These are phyloP conservation scores for Heliocybe sulcata DNA, from an alignment of 1,284 basidiomycete genomes.

Conservation along the genomic window DNA sequence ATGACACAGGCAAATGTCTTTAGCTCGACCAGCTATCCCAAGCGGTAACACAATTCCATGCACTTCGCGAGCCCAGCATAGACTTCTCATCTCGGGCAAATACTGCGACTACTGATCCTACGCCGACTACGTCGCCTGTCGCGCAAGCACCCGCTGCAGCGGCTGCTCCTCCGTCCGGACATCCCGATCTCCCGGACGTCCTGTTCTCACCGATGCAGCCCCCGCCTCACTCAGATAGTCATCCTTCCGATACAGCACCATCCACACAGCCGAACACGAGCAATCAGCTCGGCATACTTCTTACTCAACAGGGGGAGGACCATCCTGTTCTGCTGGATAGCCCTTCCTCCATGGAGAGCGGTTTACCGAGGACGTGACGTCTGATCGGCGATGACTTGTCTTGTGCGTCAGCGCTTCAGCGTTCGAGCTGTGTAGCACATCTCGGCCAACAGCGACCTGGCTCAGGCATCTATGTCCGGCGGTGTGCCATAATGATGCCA, in stretches of 20 bases:
- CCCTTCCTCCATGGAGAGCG: neutral
- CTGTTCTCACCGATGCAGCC: too few species aligned
- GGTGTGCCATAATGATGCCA: too few species aligned
- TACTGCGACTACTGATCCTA: constrained; percentile 15
- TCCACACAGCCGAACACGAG: neutral
- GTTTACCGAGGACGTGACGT: neutral
- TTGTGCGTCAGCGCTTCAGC: too few species aligned
- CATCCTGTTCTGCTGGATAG: neutral
- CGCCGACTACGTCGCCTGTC: constrained; percentile 2
- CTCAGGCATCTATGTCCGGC: too few species aligned
- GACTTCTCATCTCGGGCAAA: constrained; percentile 24
- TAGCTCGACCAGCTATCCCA: constrained; percentile 55
- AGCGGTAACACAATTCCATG: constrained; percentile 51
- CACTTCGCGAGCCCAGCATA: constrained; percentile 44
- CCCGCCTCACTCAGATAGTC: too few species aligned
- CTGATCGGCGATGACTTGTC: neutral
- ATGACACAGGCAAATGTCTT: constrained; percentile 2
- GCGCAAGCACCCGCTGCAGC: neutral
- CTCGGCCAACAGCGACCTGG: too few species aligned
- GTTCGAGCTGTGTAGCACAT: too few species aligned
- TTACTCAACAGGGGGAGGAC: neutral
- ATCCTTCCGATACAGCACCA: neutral
- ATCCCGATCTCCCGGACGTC: too few species aligned
- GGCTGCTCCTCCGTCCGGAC: neutral
- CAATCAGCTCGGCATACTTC: neutral